Percentiles rank a stretch among this genome's conserved stretches.
Evolutionary conservation across 495 filamentous ascomycete genomes (phyloP).

Genomic region (Neurospora sp.): DNA sequence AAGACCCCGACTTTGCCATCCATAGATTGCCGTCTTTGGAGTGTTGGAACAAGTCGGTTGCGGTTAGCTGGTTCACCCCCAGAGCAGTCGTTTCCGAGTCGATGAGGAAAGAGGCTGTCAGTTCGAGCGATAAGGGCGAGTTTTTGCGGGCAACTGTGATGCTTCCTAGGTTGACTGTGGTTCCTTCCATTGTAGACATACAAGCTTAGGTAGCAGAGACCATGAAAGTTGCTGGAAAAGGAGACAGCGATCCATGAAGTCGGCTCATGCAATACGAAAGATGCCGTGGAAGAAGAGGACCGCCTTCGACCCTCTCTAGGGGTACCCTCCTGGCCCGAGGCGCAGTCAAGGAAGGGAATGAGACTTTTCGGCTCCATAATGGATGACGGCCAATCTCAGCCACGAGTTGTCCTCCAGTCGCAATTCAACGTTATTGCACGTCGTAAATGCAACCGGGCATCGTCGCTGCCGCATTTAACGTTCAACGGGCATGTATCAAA

Average conservation of each 20-base stretch:
- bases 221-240: neutral
- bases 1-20: slow-evolving; percentile 21
- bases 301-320: neutral
- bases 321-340: neutral
- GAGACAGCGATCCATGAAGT: neutral
- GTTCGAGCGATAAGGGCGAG: slow-evolving; percentile 7
- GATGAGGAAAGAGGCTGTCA: slow-evolving; percentile 12
- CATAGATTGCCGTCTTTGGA: slow-evolving; percentile 12
- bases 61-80: neutral
- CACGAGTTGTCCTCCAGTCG: neutral
- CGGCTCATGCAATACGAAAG: neutral
- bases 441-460: neutral
- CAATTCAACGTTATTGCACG: neutral
- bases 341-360: neutral
- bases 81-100: neutral
- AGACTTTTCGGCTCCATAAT: neutral
- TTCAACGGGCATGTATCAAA: neutral
- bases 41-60: slow-evolving; percentile 6
- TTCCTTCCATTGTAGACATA: slow-evolving; percentile 6
- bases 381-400: neutral
- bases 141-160: slow-evolving; percentile 11
- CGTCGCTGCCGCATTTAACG: neutral
- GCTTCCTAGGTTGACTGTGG: slow-evolving; percentile 10
- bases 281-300: neutral
- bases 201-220: neutral